phyloP scores from a whole-genome alignment of 1,284 basidiomycete genomes.

The Puccinia novopanici region DNA sequence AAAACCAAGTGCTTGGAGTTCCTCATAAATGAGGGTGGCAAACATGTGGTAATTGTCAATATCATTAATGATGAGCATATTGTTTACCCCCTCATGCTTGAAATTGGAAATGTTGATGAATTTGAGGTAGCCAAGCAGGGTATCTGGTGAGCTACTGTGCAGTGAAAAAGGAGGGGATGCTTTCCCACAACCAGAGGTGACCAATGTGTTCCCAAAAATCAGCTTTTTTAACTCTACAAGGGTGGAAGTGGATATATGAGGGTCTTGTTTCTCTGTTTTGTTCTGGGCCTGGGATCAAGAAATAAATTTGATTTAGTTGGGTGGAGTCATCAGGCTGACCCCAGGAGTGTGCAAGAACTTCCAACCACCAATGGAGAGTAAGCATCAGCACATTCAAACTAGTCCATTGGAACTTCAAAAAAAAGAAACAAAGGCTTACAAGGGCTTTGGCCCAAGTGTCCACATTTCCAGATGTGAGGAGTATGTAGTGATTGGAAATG shows the following conservation, averaged over 20 bases:
- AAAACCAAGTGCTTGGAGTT: too few relatives aligned
- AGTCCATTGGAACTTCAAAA: too few relatives aligned
- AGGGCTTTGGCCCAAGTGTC: conserved; percentile 2
- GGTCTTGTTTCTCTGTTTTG: not conserved
- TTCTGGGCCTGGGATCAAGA: not conserved
- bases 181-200: too few relatives aligned
- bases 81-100: not conserved
- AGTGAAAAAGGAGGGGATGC: not conserved
- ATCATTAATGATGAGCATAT: not conserved
- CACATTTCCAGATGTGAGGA: not conserved
- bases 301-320: not conserved
- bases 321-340: not conserved
- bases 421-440: too few relatives aligned
- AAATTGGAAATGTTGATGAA: not conserved
- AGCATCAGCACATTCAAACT: too few relatives aligned
- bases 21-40: not conserved
- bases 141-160: not conserved
- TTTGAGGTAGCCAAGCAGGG: not conserved
- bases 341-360: not conserved
- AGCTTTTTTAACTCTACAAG: not conserved
- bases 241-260: not conserved
- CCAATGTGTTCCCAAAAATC: too few relatives aligned
- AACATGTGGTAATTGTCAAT: conserved; percentile 6
- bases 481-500: too few relatives aligned
- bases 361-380: too few relatives aligned